These are phyloP conservation scores for Canavalia ensiformis DNA, from an alignment of 306 rosid genomes.

Conservation along the genomic window DNA sequence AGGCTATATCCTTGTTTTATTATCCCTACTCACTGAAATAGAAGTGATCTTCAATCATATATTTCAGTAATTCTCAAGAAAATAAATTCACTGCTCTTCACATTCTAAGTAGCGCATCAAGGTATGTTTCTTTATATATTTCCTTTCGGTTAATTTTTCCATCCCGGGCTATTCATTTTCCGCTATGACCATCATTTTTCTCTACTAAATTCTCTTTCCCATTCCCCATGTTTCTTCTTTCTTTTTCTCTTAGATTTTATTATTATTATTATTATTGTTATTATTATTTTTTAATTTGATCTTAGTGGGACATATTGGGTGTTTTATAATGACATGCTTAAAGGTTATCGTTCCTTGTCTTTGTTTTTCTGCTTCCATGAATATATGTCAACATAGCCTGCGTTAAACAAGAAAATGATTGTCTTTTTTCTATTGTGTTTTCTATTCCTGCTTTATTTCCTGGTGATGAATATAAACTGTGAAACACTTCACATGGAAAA, in stretches of 20 bases:
- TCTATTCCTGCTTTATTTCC: not conserved
- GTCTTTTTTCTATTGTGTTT: not conserved
- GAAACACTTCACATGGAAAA: slow-evolving; percentile 23
- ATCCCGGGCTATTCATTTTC: not conserved
- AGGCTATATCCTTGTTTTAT: not conserved
- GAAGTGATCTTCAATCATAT: not conserved
- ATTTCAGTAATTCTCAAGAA: not conserved
- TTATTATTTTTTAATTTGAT: not conserved
- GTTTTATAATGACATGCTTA: slow-evolving; percentile 5
- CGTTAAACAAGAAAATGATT: not conserved
- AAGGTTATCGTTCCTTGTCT: not conserved
- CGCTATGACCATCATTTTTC: not conserved
- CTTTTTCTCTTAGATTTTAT: too few species aligned
- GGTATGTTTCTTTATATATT: slow-evolving; percentile 1
- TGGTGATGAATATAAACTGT: not conserved
- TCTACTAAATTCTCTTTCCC: not conserved
- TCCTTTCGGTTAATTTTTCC: not conserved
- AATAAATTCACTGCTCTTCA: not conserved
- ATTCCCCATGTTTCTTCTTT: not conserved
- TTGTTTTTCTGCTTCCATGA: not conserved
- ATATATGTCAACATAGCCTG: not conserved
- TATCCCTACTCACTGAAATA: not conserved
- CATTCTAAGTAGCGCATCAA: not conserved
- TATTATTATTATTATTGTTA: too few species aligned
- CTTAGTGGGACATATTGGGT: not conserved